Conservation (phyloP, 2,329 filamentous ascomycete species). For the Aspergillus neotritici region DNA sequence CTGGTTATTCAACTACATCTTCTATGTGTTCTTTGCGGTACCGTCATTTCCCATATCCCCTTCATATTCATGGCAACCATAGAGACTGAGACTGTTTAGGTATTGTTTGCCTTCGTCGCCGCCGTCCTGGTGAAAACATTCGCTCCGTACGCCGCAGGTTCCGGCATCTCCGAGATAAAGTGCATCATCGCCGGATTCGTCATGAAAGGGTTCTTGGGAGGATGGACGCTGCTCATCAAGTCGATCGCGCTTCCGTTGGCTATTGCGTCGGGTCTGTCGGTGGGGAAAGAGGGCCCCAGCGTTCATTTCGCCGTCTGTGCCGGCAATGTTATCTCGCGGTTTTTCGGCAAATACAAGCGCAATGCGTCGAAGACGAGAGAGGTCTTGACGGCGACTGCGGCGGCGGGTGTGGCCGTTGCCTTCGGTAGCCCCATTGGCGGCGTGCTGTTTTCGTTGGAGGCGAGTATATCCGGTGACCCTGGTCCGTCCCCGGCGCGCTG, state of each 20-base stretch:
- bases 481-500: not conserved
- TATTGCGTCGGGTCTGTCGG: conserved; percentile 87
- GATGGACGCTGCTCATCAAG: conserved; percentile 90
- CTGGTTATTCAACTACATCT: conserved; percentile 70
- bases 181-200: conserved; percentile 98
- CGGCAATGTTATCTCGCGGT: conserved; percentile 87
- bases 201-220: conserved; percentile 95
- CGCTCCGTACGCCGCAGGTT: conserved; percentile 92
- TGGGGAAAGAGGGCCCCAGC: conserved; percentile 95
- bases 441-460: conserved; percentile 88
- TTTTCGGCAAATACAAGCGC: conserved; percentile 86
- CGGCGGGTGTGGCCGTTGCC: conserved; percentile 89
- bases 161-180: conserved; percentile 97
- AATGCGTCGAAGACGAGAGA: conserved; percentile 94
- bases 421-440: conserved; percentile 97
- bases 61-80: not conserved
- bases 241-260: conserved; percentile 83
- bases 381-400: conserved; percentile 89
- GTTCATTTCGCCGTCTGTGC: conserved; percentile 99
- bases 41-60: conserved; percentile 19
- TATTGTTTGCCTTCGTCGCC: conserved; percentile 73
- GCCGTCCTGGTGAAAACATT: conserved; percentile 83
- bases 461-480: conserved; percentile 17
- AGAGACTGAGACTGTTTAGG: conserved; percentile 39
- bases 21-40: conserved; percentile 84